These are phyloP conservation scores for Aspergillus jensenii DNA, from an alignment of 2,329 filamentous ascomycete species.

Conservation along the genomic window DNA sequence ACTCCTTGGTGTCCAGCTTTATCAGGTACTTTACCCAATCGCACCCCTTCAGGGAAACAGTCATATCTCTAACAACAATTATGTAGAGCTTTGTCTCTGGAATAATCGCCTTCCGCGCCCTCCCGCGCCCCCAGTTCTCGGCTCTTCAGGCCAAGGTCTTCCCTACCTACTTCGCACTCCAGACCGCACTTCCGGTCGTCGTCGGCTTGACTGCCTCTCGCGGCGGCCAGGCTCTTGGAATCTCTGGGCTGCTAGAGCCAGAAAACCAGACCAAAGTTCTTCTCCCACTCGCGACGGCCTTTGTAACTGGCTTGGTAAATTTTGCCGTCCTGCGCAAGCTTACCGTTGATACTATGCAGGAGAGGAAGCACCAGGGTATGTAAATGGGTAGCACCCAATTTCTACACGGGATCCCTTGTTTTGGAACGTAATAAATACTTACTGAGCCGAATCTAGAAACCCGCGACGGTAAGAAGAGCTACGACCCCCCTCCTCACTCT, in stretches of 20 bases:
- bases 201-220: constrained; percentile 79
- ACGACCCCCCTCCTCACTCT: constrained; percentile 75
- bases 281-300: constrained; percentile 67
- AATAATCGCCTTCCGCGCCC: constrained; percentile 71
- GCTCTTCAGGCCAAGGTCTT: constrained; percentile 78
- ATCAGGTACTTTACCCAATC: constrained; percentile 62
- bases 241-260: constrained; percentile 46
- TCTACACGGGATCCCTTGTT: not conserved
- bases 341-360: constrained; percentile 71
- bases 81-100: constrained; percentile 71
- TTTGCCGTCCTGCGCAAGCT: constrained; percentile 69
- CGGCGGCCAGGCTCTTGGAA: constrained; percentile 31
- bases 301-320: constrained; percentile 71
- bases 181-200: constrained; percentile 70
- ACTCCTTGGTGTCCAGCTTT: constrained; percentile 81
- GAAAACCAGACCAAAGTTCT: constrained; percentile 65
- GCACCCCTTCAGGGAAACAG: constrained; percentile 51
- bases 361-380: constrained; percentile 76
- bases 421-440: not conserved
- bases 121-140: constrained; percentile 78
- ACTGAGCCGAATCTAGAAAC: constrained; percentile 57
- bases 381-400: not conserved
- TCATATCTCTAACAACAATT: not conserved
- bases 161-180: constrained; percentile 78
- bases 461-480: constrained; percentile 83